A percentile compares a stretch with the other conserved stretches of the same genome.
phyloP scores from a whole-genome alignment of 1,284 basidiomycete genomes.

The Quambalaria eucalypti region DNA sequence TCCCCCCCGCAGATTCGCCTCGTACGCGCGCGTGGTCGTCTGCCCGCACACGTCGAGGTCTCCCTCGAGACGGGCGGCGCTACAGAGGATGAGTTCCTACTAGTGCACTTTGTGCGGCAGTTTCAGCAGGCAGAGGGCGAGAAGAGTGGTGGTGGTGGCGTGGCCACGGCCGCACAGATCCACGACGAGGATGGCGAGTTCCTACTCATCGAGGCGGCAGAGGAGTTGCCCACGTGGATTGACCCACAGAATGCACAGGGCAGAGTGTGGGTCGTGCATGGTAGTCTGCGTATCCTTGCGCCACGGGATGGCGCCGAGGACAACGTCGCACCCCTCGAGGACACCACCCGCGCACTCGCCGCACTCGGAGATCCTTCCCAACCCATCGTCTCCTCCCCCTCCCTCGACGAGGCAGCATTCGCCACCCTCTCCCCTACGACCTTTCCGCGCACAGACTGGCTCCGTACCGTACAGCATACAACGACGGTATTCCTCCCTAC shows the following conservation, averaged over 20 bases:
- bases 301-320: constrained; percentile 52
- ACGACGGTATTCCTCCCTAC: constrained; percentile 71
- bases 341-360: neutral
- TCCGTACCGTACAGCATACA: constrained; percentile 53
- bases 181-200: constrained; percentile 93
- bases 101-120: neutral
- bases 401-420: constrained; percentile 19
- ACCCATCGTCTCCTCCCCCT: constrained; percentile 54
- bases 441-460: constrained; percentile 51
- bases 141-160: neutral
- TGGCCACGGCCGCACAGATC: constrained; percentile 44
- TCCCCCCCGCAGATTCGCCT: neutral
- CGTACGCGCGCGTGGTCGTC: neutral
- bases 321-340: neutral
- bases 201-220: constrained; percentile 88
- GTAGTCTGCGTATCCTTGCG: constrained; percentile 74
- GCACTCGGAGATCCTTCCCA: neutral
- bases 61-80: neutral
- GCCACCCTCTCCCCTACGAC: constrained; percentile 46
- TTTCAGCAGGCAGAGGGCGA: neutral
- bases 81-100: neutral
- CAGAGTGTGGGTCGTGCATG: constrained; percentile 81
- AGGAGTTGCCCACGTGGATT: constrained; percentile 79
- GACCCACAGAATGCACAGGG: constrained; percentile 81
- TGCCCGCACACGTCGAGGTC: neutral